Evolutionary conservation across 148 eudicot species (phyloP).

Genomic region (Drosera capensis): DNA sequence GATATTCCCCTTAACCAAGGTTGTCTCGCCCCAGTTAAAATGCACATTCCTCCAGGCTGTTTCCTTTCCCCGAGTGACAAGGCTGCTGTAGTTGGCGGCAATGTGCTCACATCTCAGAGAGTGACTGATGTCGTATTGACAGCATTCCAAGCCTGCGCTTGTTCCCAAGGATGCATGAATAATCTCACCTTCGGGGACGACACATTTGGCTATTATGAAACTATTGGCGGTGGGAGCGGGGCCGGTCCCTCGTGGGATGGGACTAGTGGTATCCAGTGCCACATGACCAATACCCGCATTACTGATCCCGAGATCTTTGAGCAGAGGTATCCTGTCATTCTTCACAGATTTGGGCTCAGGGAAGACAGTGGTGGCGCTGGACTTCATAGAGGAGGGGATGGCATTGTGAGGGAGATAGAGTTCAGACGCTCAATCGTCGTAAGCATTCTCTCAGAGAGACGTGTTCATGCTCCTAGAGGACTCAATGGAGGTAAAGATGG

Average conservation of each 20-base stretch:
- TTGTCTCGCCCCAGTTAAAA: constrained; percentile 83
- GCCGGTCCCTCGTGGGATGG: constrained; percentile 94
- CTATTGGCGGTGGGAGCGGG: constrained; percentile 95
- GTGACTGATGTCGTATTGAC: constrained; percentile 85
- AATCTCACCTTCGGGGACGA: constrained; percentile 88
- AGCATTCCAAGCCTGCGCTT: constrained; percentile 96
- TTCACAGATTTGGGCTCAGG: constrained; percentile 71
- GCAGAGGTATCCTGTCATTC: constrained; percentile 87
- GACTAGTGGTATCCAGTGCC: constrained; percentile 91
- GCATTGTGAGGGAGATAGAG: constrained; percentile 83
- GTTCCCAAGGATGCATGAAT: constrained; percentile 98
- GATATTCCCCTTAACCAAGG: constrained; percentile 98
- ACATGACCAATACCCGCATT: constrained; percentile 94
- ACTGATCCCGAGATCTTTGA: constrained; percentile 98
- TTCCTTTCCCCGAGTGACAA: constrained; percentile 93
- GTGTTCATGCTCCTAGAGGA: constrained; percentile 94
- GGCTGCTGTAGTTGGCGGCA: constrained; percentile 98
- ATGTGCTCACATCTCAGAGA: constrained; percentile 93
- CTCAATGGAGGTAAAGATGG: constrained; percentile 74
- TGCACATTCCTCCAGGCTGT: constrained; percentile 63
- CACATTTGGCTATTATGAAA: constrained; percentile 87
- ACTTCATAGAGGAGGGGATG: constrained; percentile 80
- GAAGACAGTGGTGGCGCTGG: constrained; percentile 88
- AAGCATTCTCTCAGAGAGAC: constrained; percentile 87
- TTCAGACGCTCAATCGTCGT: constrained; percentile 69